Percentiles rank a stretch among this genome's conserved stretches.
Evolutionary conservation across 2,329 filamentous ascomycete species (phyloP).

Genomic region (Grosmannia serpens): DNA sequence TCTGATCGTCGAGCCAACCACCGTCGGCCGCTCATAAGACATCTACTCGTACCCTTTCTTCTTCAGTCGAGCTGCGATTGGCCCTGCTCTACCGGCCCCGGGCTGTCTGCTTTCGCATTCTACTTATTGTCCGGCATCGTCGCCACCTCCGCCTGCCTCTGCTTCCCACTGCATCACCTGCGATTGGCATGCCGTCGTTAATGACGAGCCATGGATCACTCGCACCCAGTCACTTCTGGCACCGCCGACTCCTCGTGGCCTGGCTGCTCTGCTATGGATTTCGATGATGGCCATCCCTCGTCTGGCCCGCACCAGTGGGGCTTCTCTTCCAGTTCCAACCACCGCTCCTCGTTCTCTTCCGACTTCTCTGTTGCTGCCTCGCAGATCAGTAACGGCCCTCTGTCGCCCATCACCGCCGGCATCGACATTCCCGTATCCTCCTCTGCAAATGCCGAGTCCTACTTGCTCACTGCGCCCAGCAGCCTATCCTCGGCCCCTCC

Average conservation of each 20-base stretch:
- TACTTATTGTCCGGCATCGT: not conserved
- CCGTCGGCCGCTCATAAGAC: conserved; percentile 5
- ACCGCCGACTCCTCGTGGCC: conserved; percentile 34
- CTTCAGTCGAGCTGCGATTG: not conserved
- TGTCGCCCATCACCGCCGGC: conserved; percentile 42
- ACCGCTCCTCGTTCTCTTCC: conserved; percentile 20
- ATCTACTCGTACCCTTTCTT: not conserved
- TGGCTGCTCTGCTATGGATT: conserved; percentile 31
- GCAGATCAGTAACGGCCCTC: conserved; percentile 28
- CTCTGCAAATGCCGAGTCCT: conserved; percentile 12
- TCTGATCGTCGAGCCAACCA: conserved; percentile 17
- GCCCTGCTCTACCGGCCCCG: not conserved
- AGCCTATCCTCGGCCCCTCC: conserved; percentile 5
- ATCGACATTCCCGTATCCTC: conserved; percentile 25
- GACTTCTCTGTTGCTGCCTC: conserved; percentile 16
- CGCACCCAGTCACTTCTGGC: conserved; percentile 29
- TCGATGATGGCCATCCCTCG: conserved; percentile 23
- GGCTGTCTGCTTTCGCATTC: not conserved
- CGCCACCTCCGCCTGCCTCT: conserved; percentile 5
- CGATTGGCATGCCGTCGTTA: conserved; percentile 28
- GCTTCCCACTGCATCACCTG: not conserved
- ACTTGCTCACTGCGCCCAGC: conserved; percentile 14
- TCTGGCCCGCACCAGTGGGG: conserved; percentile 17
- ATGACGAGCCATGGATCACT: conserved; percentile 35
- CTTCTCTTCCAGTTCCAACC: conserved; percentile 8